Base-by-base conservation (phyloP, 2,329 filamentous ascomycete genomes). In the Stachybotrys echinatus region DNA sequence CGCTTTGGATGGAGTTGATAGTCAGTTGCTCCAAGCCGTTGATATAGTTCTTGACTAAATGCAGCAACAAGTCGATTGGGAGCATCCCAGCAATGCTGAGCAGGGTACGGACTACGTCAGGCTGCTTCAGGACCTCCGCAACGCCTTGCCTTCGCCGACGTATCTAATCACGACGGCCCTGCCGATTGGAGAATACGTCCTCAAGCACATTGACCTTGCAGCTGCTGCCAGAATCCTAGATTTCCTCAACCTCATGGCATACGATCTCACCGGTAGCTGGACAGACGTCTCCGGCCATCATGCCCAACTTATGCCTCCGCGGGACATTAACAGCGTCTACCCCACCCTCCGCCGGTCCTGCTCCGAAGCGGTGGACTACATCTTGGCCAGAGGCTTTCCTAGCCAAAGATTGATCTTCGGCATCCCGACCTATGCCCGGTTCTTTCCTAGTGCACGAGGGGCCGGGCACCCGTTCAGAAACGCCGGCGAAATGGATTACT, bases 201-300 rank as follows among this genome's bases (percentile, higher is more conserved):
- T 87, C 19, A 72, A 72, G 53, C 71, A 85, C 59, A 82, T 87
- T 59, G 74, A 85, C 54, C 67, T 87, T 4, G 56, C 58, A 3
- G 67, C 72, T 12, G 77, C 79, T 2, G 71, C 76, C 2, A 56
- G 69, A 4, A 67, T 80, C 37, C 72, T 87, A 43, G 82, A 87
- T 61, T 72, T 79, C 58, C 68, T 87, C 53, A 86, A 87, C 58
- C 70, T 88, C 42, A 88, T 88, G 85, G 74, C 77, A 12, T 88
- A 88, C 60, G 84, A 88, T 62, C 86, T 86, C 56, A 74, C 77
- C 0, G 84, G 84, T 0, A 74, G 80, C 7, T 87, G 84, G 84
- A 76, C 75, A 2, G 64, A 72, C 20, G 74, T 78, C 23, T 78
- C 76, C 10, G 84, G 83, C 12, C 82, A 87, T 59, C 84, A 87